Conservation (phyloP, 2,329 filamentous ascomycete species). For the Didymella lethalis region DNA sequence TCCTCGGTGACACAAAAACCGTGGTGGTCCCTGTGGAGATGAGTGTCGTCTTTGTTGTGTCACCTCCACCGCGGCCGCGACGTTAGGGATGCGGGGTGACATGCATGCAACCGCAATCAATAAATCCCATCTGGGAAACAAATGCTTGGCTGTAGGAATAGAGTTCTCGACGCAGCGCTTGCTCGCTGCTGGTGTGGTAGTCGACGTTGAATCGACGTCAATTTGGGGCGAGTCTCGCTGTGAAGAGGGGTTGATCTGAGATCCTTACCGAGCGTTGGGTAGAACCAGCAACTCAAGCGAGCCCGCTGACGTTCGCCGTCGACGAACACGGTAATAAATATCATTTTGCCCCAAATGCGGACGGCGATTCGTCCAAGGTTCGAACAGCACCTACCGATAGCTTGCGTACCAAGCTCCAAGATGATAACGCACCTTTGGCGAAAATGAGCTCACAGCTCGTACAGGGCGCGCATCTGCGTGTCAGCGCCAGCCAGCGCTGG, state of each 20-base stretch:
- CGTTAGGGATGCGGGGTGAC: conserved; percentile 12
- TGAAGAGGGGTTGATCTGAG: conserved; percentile 16
- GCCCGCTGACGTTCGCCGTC: conserved; percentile 8
- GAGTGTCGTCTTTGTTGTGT: conserved; percentile 26
- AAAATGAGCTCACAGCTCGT: conserved; percentile 29
- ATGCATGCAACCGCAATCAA: conserved; percentile 22
- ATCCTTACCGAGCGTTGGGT: conserved; percentile 8
- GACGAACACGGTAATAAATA: conserved; percentile 17
- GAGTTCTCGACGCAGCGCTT: conserved; percentile 12
- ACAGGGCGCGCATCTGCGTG: background rate
- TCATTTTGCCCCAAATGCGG: conserved; percentile 16
- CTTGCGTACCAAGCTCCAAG: conserved; percentile 21
- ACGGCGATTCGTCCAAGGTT: conserved; percentile 8
- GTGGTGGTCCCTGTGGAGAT: conserved; percentile 49
- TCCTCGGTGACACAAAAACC: conserved; percentile 37
- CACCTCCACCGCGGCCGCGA: conserved; percentile 22
- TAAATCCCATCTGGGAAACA: background rate
- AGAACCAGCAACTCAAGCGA: conserved; percentile 24
- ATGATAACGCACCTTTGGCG: conserved; percentile 22
- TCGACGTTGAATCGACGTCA: conserved; percentile 15
- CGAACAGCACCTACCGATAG: conserved; percentile 13
- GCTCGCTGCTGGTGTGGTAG: background rate
- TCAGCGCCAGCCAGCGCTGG: conserved; percentile 12
- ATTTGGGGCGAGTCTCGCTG: background rate
- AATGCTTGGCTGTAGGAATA: conserved; percentile 6